These are phyloP conservation scores for Polytolypa hystricis DNA, from an alignment of 2,329 filamentous ascomycete genomes.

Conservation along the genomic window DNA sequence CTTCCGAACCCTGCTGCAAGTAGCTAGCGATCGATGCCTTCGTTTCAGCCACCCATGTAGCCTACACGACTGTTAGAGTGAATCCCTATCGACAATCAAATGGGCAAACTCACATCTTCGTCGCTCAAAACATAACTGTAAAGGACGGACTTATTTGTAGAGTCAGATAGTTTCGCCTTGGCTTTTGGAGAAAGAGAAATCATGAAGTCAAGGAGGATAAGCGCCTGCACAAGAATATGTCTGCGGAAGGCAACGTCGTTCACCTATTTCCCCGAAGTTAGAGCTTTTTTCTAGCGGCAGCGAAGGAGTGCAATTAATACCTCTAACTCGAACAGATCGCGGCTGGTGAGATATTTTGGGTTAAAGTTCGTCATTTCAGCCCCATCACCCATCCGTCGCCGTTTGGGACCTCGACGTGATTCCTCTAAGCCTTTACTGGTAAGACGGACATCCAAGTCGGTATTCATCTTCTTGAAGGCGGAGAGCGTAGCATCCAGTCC, in stretches of 20 bases:
- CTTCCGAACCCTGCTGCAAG: conserved; percentile 67
- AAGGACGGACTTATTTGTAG: conserved; percentile 78
- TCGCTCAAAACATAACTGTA: conserved; percentile 70
- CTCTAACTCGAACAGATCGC: conserved; percentile 91
- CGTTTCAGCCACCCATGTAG: conserved; percentile 73
- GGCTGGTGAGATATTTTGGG: conserved; percentile 95
- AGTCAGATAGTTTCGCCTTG: conserved; percentile 63
- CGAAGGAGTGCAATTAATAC: conserved; percentile 34
- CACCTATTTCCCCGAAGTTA: conserved; percentile 43
- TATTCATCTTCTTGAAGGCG: conserved; percentile 63
- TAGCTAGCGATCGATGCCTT: conserved; percentile 72
- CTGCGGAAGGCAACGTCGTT: conserved; percentile 89
- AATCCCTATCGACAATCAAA: not conserved
- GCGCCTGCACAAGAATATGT: conserved; percentile 86
- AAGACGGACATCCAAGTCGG: conserved; percentile 57
- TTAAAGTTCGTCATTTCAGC: conserved; percentile 69
- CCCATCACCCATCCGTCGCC: conserved; percentile 54
- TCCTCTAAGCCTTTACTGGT: conserved; percentile 50
- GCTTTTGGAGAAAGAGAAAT: conserved; percentile 75
- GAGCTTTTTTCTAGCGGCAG: not conserved
- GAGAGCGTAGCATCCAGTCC: conserved; percentile 52
- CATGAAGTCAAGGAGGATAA: conserved; percentile 91
- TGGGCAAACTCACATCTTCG: conserved; percentile 55
- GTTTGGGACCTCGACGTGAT: conserved; percentile 53
- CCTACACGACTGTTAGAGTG: conserved; percentile 34